These are phyloP conservation scores for Oryza meyeriana DNA, from an alignment of 176 grass and related monocot genomes.

Conservation along the genomic window DNA sequence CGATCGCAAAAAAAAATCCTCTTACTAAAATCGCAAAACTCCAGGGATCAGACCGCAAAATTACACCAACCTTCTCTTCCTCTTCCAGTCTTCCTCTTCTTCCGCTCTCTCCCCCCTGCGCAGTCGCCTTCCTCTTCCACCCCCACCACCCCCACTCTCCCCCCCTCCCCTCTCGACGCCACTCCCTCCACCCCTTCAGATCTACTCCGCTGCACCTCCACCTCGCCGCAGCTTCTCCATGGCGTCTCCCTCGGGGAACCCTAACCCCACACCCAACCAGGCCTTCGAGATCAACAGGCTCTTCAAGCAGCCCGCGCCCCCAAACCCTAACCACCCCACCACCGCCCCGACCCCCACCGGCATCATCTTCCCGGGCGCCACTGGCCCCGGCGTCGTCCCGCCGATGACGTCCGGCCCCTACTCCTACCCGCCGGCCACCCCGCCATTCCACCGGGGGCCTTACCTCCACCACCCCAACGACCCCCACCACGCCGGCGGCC, in stretches of 20 bases:
- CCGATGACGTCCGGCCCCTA: slow-evolving; percentile 33
- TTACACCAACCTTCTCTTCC: not conserved
- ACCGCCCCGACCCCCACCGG: slow-evolving; percentile 11
- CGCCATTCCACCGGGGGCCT: slow-evolving; percentile 54
- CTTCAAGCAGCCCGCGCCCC: slow-evolving; percentile 39
- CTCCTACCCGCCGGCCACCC: slow-evolving; percentile 61
- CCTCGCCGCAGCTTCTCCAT: slow-evolving; percentile 21
- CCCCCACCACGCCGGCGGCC: slow-evolving; percentile 11
- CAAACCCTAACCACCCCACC: slow-evolving; percentile 46
- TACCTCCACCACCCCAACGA: slow-evolving; percentile 52
- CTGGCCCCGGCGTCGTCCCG: not conserved
- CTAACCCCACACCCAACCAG: slow-evolving; percentile 32
- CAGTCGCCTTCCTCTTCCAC: not conserved
- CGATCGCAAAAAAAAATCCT: not conserved
- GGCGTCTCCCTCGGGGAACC: slow-evolving; percentile 65
- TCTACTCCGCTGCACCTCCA: not conserved
- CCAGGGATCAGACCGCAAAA: not conserved
- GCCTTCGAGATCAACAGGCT: slow-evolving; percentile 52
- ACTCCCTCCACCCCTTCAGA: slow-evolving; percentile 2
- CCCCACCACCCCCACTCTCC: not conserved
- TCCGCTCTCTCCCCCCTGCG: not conserved
- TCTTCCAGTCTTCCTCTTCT: not conserved
- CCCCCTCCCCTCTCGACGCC: not conserved
- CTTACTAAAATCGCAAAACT: not conserved
- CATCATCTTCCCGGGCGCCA: slow-evolving; percentile 37